Percentiles rank a stretch among this genome's conserved stretches.
Evolutionary conservation across 371 early-diverging fungal genomes (phyloP).

Genomic region (Blastocladiella emersonii): DNA sequence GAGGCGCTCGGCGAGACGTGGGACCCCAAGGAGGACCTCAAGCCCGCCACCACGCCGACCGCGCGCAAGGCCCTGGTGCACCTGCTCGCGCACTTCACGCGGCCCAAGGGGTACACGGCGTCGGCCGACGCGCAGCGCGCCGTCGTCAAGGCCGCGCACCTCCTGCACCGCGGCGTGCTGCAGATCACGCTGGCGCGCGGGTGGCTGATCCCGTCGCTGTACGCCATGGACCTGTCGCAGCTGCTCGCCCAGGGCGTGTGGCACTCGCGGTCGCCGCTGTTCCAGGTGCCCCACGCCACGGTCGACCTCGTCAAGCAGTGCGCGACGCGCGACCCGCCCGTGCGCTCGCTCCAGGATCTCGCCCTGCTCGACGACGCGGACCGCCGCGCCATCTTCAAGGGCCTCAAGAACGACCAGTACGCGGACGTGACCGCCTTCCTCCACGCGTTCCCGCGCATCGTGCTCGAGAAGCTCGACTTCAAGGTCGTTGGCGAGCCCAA

Average conservation of each 20-base stretch:
- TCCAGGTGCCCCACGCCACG: conserved; percentile 67
- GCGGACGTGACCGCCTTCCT: neutral
- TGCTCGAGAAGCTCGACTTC: conserved; percentile 6
- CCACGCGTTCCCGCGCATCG: neutral
- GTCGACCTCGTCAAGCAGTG: conserved; percentile 24
- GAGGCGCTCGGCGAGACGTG: conserved; percentile 41
- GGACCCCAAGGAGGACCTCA: conserved; percentile 7
- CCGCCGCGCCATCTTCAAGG: conserved; percentile 13
- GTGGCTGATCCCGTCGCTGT: conserved; percentile 49
- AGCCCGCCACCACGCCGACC: conserved; percentile 7
- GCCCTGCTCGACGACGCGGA: neutral
- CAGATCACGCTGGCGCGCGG: conserved; percentile 75
- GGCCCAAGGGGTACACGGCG: neutral
- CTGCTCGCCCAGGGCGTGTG: conserved; percentile 54
- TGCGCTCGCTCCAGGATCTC: conserved; percentile 8
- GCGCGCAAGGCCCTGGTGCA: conserved; percentile 60
- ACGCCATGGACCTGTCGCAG: conserved; percentile 50
- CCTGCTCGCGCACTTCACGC: conserved; percentile 60
- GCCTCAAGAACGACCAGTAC: neutral
- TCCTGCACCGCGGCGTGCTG: conserved; percentile 58
- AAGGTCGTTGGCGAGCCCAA: conserved; percentile 57
- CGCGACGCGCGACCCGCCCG: conserved; percentile 16
- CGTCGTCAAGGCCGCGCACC: conserved; percentile 48
- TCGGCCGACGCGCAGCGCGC: conserved; percentile 50
- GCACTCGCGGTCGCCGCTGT: conserved; percentile 39